Evolutionary conservation across 768 basidiomycete genomes (phyloP).

Genomic region (Pholiota conissans): DNA sequence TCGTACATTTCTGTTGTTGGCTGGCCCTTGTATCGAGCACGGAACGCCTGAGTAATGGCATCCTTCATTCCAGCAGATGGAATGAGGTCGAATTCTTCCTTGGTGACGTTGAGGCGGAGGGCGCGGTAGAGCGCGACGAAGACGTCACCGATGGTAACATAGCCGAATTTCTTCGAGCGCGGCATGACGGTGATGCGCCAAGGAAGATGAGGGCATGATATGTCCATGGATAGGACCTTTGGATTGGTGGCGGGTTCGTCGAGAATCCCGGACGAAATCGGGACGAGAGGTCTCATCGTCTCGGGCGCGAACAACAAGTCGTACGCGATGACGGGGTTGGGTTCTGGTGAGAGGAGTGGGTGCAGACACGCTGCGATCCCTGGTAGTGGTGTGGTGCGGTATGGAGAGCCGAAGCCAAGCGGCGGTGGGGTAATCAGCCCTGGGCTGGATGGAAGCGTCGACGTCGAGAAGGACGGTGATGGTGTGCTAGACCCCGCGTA

Average conservation of each 20-base stretch:
- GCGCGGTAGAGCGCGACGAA: slow-evolving; percentile 42
- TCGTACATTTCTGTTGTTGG: slow-evolving; percentile 27
- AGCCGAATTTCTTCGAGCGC: slow-evolving; percentile 14
- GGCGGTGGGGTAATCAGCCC: slow-evolving; percentile 1
- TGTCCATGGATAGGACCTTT: slow-evolving; percentile 28
- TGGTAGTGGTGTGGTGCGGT: slow-evolving; percentile 4
- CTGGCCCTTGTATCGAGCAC: slow-evolving; percentile 36
- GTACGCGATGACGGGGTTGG: slow-evolving; percentile 9
- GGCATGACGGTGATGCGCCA: slow-evolving; percentile 35
- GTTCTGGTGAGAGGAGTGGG: background rate
- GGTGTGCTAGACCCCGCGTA: background rate
- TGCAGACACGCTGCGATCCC: background rate
- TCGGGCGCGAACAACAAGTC: slow-evolving; percentile 14
- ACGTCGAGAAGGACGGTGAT: slow-evolving; percentile 9
- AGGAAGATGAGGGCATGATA: slow-evolving; percentile 30
- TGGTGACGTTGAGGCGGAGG: slow-evolving; percentile 40
- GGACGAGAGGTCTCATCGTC: slow-evolving; percentile 6
- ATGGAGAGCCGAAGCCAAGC: slow-evolving; percentile 9
- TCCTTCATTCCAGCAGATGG: slow-evolving; percentile 29
- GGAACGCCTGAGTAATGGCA: slow-evolving; percentile 43
- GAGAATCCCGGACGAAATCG: slow-evolving; percentile 16
- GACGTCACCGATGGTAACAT: slow-evolving; percentile 45
- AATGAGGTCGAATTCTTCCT: slow-evolving; percentile 37
- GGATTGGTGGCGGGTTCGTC: slow-evolving; percentile 36
- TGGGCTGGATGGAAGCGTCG: slow-evolving; percentile 3